These are phyloP conservation scores for Phytophthora multivora DNA, from an alignment of 352 stramenopile genomes.

Conservation along the genomic window DNA sequence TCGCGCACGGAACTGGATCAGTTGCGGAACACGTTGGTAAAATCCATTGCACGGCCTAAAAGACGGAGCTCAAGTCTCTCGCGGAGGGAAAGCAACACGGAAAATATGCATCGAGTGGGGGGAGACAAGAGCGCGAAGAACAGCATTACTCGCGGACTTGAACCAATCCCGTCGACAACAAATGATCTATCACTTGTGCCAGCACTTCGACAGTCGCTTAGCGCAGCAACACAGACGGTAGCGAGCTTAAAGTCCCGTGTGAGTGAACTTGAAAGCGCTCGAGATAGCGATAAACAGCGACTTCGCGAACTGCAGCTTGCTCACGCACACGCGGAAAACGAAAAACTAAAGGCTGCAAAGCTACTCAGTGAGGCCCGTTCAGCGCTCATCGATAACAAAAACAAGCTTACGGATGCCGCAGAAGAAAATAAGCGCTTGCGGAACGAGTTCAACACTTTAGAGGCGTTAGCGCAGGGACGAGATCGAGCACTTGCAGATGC, in stretches of 20 bases:
- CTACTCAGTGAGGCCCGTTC: slow-evolving; percentile 55
- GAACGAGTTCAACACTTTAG: slow-evolving; percentile 44
- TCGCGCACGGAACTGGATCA: slow-evolving; percentile 50
- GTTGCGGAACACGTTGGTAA: slow-evolving; percentile 57
- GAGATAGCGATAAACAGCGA: slow-evolving; percentile 30
- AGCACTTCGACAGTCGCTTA: slow-evolving; percentile 53
- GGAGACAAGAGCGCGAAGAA: slow-evolving; percentile 23
- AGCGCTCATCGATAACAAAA: slow-evolving; percentile 44
- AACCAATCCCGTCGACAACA: slow-evolving; percentile 12
- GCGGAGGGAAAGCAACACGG: slow-evolving; percentile 10
- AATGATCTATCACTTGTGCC: slow-evolving; percentile 40
- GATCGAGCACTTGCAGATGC: slow-evolving; percentile 42
- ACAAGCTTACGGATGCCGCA: slow-evolving; percentile 31
- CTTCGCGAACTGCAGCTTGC: slow-evolving; percentile 40
- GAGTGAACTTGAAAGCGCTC: slow-evolving; percentile 38
- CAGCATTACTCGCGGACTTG: slow-evolving; percentile 3
- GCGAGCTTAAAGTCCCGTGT: slow-evolving; percentile 47
- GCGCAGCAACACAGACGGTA: slow-evolving; percentile 37
- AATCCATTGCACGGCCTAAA: slow-evolving; percentile 23
- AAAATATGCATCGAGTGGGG: neutral
- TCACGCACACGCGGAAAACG: slow-evolving; percentile 34
- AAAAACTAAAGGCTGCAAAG: slow-evolving; percentile 47
- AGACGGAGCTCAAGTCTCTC: slow-evolving; percentile 13
- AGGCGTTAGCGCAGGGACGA: slow-evolving; percentile 42
- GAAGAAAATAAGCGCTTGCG: slow-evolving; percentile 45